These are phyloP conservation scores for Scytalidium lignicola DNA, from an alignment of 2,329 filamentous ascomycete species.

Conservation along the genomic window DNA sequence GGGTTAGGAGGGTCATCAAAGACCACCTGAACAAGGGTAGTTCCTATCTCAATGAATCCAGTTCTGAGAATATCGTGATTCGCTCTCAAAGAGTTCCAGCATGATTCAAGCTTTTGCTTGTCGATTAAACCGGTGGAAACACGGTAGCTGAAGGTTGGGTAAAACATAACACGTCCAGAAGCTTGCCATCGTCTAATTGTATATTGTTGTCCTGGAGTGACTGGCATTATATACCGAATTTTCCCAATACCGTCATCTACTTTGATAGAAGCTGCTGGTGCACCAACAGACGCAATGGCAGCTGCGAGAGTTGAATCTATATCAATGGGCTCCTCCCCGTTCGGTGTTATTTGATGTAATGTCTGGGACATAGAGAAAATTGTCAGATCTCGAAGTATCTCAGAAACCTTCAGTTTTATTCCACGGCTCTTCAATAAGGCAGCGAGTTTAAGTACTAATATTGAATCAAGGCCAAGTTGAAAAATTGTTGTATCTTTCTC, in stretches of 20 bases:
- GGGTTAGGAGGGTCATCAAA: constrained; percentile 34
- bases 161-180: constrained; percentile 63
- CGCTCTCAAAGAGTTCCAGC: constrained; percentile 57
- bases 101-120: constrained; percentile 38
- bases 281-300: constrained; percentile 35
- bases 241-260: constrained; percentile 37
- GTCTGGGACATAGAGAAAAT: constrained; percentile 56
- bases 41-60: constrained; percentile 40
- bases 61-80: constrained; percentile 65
- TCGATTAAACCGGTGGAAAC: constrained; percentile 36
- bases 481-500: constrained; percentile 62
- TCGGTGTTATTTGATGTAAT: constrained; percentile 22
- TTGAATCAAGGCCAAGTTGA: constrained; percentile 84
- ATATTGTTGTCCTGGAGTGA: constrained; percentile 72
- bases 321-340: constrained; percentile 30
- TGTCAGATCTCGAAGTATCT: constrained; percentile 63
- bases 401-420: constrained; percentile 61
- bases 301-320: constrained; percentile 33
- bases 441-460: constrained; percentile 81
- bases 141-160: constrained; percentile 63
- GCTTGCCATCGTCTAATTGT: constrained; percentile 75
- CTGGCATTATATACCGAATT: constrained; percentile 54
- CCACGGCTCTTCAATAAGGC: constrained; percentile 61
- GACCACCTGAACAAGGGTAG: constrained; percentile 61
- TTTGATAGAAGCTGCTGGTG: constrained; percentile 30